A percentile compares a stretch with the other conserved stretches of the same genome.
Evolutionary conservation across 805 yeast species (phyloP).

Genomic region (Teunomyces aglyptinius): DNA sequence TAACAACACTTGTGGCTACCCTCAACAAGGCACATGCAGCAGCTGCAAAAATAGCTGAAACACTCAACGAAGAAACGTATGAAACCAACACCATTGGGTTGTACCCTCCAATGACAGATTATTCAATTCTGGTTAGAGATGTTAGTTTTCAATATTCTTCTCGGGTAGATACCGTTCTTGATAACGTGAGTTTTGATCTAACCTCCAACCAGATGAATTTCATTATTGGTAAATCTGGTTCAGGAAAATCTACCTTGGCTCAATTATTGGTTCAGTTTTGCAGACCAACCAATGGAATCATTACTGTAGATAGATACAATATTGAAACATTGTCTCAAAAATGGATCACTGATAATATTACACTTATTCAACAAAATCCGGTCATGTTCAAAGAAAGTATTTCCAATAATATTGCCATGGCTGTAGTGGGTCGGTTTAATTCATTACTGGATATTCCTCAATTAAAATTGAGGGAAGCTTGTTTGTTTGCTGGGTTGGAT

Average conservation of each 20-base stretch:
- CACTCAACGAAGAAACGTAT: constrained; percentile 19
- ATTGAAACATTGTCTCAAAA: constrained; percentile 39
- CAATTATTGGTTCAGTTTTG: constrained; percentile 64
- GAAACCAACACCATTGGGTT: constrained; percentile 1
- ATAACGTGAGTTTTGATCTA: constrained; percentile 46
- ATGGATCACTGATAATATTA: constrained; percentile 63
- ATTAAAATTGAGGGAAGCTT: constrained; percentile 38
- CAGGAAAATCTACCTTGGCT: constrained; percentile 86
- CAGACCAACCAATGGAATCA: constrained; percentile 47
- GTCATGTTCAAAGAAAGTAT: constrained; percentile 64
- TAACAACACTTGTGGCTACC: constrained; percentile 56
- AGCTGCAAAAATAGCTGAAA: constrained; percentile 44
- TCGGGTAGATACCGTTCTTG: constrained; percentile 50
- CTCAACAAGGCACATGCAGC: constrained; percentile 77
- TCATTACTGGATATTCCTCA: constrained; percentile 18
- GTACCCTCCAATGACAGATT: constrained; percentile 15
- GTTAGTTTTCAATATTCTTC: constrained; percentile 66
- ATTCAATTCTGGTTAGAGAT: constrained; percentile 17
- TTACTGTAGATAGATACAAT: constrained; percentile 55
- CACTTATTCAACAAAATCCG: constrained; percentile 72
- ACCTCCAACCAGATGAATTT: constrained; percentile 50
- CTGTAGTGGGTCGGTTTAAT: constrained; percentile 27
- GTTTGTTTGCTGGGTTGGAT: constrained; percentile 51
- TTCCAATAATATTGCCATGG: constrained; percentile 60
- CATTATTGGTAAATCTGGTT: constrained; percentile 85